Percentiles rank a stretch among this genome's conserved stretches.
Conservation (phyloP, 1,139 yeast genomes). For the Suhomyces atakaporum region DNA sequence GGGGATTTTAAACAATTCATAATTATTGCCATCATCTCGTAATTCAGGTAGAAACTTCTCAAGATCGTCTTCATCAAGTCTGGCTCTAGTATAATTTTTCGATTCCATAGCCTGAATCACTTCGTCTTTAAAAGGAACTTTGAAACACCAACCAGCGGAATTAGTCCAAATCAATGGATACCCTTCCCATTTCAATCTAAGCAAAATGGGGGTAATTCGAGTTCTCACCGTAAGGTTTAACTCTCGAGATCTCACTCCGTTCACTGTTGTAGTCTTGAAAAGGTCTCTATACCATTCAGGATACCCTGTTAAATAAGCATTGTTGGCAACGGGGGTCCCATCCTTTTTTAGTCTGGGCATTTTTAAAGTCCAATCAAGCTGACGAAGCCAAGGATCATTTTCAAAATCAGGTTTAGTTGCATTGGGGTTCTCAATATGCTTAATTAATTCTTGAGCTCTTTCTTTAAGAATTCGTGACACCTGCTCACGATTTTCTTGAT, state of each 20-base stretch:
- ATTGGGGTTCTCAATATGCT: conserved; percentile 25
- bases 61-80: conserved; percentile 19
- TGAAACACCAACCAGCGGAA: conserved; percentile 85
- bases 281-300: conserved; percentile 93
- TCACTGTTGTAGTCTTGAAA: conserved; percentile 47
- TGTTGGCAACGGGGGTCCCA: conserved; percentile 76
- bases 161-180: conserved; percentile 81
- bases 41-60: conserved; percentile 27
- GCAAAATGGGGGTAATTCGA: conserved; percentile 72
- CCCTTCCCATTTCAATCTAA: conserved; percentile 84
- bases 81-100: conserved; percentile 52
- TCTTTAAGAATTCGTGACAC: conserved; percentile 61
- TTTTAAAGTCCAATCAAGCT: conserved; percentile 80
- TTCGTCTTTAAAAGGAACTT: conserved; percentile 47
- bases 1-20: conserved; percentile 69
- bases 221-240: conserved; percentile 71
- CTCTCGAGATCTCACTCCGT: conserved; percentile 27
- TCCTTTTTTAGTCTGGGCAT: conserved; percentile 65
- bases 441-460: conserved; percentile 63
- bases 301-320: conserved; percentile 78
- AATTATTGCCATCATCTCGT: conserved; percentile 25
- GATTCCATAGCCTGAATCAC: conserved; percentile 41
- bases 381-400: conserved; percentile 85
- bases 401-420: conserved; percentile 33
- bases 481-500: conserved; percentile 55